Base-by-base conservation (phyloP, 345 rosid genomes). In the Turnera subulata region DNA sequence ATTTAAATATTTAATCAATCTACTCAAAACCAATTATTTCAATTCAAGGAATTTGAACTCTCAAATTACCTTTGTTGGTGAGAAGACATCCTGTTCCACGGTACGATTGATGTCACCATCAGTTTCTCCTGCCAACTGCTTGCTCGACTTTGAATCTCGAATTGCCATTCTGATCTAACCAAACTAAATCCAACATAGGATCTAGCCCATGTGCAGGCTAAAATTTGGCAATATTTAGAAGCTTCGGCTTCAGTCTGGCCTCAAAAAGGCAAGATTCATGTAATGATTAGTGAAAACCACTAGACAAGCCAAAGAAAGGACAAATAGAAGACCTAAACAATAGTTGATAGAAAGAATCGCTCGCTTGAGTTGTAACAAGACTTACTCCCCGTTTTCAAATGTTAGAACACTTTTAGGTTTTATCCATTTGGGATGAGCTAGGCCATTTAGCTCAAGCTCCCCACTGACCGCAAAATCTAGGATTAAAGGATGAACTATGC, bases 161-260 rank as follows among this genome's bases (percentile, higher is more conserved):
- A 93, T 75, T 84, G 95, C 97, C 97, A 89, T 74, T 93, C 97
- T 51, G 94, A 93, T 58, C 97, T 97, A 61, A 87, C 99, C 88
- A 93, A 77, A 87, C 97, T 71, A 93, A 80, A 84, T 93, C 97
- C 56, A 89, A 69, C 78, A 81, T 76, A 35, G 99, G 99, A 74
- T 93, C 97, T 46, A 83, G 69, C 56, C 97, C 97, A 70, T 81
- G 60, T 70, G 89, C 97, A 13, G 97, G 97, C 78, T 93, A 97
- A 73, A 93, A 87, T 81, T 89, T 93, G n/a, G 96, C 97, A 26
- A 93, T 51, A 57, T 93, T 93, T 47, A 85, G 81, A 73, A 89
- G 96, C 76, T 93, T 97, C 63, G 91, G 76, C 67, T 93, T 93
- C 32, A 93, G 84, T 69, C 99, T 87, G 23, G 85, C 91, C 99